Evolutionary conservation across 768 basidiomycete species (phyloP).

Genomic region (Tulasnella sp.): DNA sequence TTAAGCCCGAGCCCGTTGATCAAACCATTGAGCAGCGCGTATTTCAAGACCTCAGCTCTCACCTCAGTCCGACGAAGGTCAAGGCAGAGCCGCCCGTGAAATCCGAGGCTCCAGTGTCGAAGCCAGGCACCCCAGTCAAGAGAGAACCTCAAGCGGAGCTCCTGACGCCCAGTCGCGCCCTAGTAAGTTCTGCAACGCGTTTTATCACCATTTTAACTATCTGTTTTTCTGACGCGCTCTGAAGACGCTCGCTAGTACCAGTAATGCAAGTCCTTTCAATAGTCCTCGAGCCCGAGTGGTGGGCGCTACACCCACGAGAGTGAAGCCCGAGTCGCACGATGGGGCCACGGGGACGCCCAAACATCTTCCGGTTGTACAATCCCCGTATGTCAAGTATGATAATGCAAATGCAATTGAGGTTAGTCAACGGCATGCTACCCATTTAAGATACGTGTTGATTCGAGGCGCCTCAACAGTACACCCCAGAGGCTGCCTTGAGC

Average conservation of each 20-base stretch:
- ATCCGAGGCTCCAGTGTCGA: too few relatives aligned
- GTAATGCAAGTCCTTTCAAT: too few relatives aligned
- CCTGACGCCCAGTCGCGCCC: neutral
- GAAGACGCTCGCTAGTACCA: too few relatives aligned
- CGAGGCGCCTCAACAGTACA: neutral
- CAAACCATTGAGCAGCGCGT: slow-evolving; percentile 3
- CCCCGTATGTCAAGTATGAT: neutral
- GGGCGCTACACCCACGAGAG: neutral
- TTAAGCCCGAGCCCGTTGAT: slow-evolving; percentile 31
- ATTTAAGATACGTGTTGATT: neutral
- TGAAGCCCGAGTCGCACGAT: neutral
- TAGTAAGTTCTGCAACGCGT: neutral
- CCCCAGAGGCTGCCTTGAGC: neutral
- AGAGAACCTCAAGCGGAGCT: neutral
- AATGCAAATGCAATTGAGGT: neutral
- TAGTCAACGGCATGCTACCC: neutral
- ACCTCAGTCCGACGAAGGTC: neutral
- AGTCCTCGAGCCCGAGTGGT: too few relatives aligned
- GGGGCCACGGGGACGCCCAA: neutral
- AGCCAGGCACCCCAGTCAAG: neutral
- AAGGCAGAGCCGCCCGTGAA: neutral
- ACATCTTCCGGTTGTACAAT: neutral
- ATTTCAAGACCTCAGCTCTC: neutral
- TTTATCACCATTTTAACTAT: neutral
- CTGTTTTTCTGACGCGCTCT: neutral